These are phyloP conservation scores for Chalaropsis ovoidea DNA, from an alignment of 2,329 filamentous ascomycete genomes.

Conservation along the genomic window DNA sequence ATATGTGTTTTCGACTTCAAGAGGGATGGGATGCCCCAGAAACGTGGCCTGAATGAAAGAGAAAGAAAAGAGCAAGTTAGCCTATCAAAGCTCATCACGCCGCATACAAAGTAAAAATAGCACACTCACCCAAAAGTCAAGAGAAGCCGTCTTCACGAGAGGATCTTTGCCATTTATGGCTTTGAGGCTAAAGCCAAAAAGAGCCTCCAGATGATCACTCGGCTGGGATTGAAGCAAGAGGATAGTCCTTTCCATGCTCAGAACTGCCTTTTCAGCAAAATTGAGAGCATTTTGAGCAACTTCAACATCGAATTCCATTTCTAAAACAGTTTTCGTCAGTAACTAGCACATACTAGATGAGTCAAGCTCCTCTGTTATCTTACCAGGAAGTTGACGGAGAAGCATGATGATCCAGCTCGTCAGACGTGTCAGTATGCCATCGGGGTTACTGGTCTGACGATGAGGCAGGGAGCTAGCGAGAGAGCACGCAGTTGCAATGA, in stretches of 20 bases:
- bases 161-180: conserved; percentile 62
- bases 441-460: conserved; percentile 37
- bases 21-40: conserved; percentile 37
- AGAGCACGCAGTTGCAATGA: conserved; percentile 62
- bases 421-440: conserved; percentile 42
- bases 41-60: conserved; percentile 41
- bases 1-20: conserved; percentile 38
- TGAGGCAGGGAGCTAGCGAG: conserved; percentile 53
- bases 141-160: conserved; percentile 62
- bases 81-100: neutral
- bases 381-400: conserved; percentile 52
- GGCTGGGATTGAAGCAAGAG: conserved; percentile 51
- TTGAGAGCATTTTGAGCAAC: conserved; percentile 65
- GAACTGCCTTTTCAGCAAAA: conserved; percentile 55
- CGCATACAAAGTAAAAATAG: neutral
- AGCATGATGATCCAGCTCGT: conserved; percentile 54
- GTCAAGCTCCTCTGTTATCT: conserved; percentile 25
- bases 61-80: conserved; percentile 20
- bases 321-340: conserved; percentile 33
- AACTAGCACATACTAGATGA: neutral
- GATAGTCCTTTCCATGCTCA: conserved; percentile 42
- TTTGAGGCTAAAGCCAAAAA: conserved; percentile 62
- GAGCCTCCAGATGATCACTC: conserved; percentile 48
- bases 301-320: conserved; percentile 60
- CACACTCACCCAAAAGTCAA: conserved; percentile 60